phyloP scores from a whole-genome alignment of 176 grass and related monocot genomes.

The Eleusine indica region DNA sequence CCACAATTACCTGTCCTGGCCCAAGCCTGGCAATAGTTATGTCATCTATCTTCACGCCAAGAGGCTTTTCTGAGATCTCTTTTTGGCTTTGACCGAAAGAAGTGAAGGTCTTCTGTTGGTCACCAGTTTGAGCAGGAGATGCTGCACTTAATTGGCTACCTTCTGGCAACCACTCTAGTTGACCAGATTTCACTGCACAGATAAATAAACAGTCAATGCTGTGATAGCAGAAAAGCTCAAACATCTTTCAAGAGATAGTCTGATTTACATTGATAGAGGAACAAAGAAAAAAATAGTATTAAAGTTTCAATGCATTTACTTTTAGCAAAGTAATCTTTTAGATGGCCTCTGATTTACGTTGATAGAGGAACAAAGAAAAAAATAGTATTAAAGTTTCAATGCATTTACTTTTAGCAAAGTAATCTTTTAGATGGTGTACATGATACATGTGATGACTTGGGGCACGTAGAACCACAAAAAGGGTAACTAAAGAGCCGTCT shows the following conservation, averaged over 20 bases:
- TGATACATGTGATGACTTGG: not conserved
- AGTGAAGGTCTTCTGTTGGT: conserved; percentile 73
- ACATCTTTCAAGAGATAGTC: not conserved
- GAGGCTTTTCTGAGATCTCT: conserved; percentile 51
- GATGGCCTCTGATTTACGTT: not conserved
- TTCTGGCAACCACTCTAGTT: conserved; percentile 89
- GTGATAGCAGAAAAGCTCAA: conserved; percentile 23
- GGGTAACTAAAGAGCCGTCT: not conserved
- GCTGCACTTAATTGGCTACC: conserved; percentile 72
- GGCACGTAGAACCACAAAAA: not conserved
- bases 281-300: conserved; percentile 1
- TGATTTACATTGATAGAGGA: not conserved
- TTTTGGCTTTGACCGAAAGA: conserved; percentile 72
- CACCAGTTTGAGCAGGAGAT: conserved; percentile 50
- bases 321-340: conserved; percentile 5
- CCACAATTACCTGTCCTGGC: conserved; percentile 70
- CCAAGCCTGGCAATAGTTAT: conserved; percentile 91
- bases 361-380: not conserved
- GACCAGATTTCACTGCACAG: conserved; percentile 76
- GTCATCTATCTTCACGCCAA: conserved; percentile 61
- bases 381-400: conserved; percentile 7
- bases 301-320: not conserved
- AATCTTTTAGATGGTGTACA: not conserved
- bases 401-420: not conserved
- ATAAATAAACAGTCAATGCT: conserved; percentile 22